Evolutionary conservation across 768 basidiomycete genomes (phyloP), one percentile per base, ranked within the genome.

Genomic region (Gloeopeniophorella convolvens): DNA sequence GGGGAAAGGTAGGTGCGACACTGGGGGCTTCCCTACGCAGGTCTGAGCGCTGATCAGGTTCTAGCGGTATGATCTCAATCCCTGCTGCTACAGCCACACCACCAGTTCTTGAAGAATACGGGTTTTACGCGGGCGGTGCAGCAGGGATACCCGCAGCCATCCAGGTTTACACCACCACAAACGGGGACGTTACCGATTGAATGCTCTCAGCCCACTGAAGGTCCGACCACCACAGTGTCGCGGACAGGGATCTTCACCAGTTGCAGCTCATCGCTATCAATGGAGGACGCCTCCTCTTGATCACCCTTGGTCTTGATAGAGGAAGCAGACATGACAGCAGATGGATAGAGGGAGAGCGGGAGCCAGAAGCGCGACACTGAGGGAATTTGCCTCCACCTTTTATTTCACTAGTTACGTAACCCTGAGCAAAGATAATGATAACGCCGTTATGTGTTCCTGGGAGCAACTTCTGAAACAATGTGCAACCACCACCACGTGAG

Each of bases 41-140:
- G 87, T 89, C 76, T 91, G 77, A 89, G 80, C 86, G 76, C 89
- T 90, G 85, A 78, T 89, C 91, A 93, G 89, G 90, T 92, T 92
- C 87, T 69, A 80, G 83, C 91, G 89, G 90, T 93, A 80, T 93
- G 53, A 87, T 93, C 91, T 94, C 90, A 93, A 90, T 70, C 89
- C 79, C 70, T 67, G 70, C 68, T 67, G 68, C 64, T 65, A 66
- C 59, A 51, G 50, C 57, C 62, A 58, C 60, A 40, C 59, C 52
- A 59, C 55, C 52, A 56, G 56, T 60, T 60, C 41, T 40, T 51
- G 57, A 36, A 37, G 51, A 57, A 23, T 36, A 56, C 52, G 48
- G 61, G 62, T 60, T 66, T 52, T 57, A 60, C 45, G 54, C 37
- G 59, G 50, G 57, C 60, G 41, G 50, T 23, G 21, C 10, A 41